Conservation (phyloP, 495 filamentous ascomycete genomes). For the Penicillium arizonense region DNA sequence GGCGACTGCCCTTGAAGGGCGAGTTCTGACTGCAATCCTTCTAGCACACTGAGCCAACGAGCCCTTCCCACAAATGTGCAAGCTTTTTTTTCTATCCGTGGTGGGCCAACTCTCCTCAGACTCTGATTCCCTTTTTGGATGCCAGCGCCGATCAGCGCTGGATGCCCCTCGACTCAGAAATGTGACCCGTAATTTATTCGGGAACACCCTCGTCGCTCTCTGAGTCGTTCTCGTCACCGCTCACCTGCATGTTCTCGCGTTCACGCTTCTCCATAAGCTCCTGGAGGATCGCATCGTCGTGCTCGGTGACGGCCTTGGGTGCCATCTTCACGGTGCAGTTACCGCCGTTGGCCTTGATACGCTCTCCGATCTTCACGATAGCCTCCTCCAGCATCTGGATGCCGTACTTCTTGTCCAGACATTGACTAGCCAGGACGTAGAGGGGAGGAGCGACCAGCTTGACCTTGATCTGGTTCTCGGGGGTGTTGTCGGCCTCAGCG, state of each 20-base stretch:
- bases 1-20: conserved; percentile 25
- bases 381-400: conserved; percentile 82
- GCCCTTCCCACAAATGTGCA: conserved; percentile 37
- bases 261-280: conserved; percentile 99
- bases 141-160: conserved; percentile 18
- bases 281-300: conserved; percentile 93
- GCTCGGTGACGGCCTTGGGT: conserved; percentile 97
- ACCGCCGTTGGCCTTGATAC: conserved; percentile 72
- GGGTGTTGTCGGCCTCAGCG: conserved; percentile 84
- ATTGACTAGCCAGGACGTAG: conserved; percentile 91
- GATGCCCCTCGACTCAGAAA: conserved; percentile 13
- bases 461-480: conserved; percentile 92
- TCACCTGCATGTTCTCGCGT: conserved; percentile 95
- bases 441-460: conserved; percentile 93
- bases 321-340: conserved; percentile 90
- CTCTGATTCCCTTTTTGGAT: conserved; percentile 11
- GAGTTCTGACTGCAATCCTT: conserved; percentile 31
- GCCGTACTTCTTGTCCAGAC: conserved; percentile 85
- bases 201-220: conserved; percentile 78
- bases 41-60: conserved; percentile 35
- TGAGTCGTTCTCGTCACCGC: conserved; percentile 90
- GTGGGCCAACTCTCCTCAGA: conserved; percentile 16
- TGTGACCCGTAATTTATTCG: conserved; percentile 33
- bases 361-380: conserved; percentile 76
- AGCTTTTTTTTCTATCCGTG: conserved; percentile 43